Evolutionary conservation across 75 land plant species (phyloP).

Genomic region (Cupressus sempervirens): DNA sequence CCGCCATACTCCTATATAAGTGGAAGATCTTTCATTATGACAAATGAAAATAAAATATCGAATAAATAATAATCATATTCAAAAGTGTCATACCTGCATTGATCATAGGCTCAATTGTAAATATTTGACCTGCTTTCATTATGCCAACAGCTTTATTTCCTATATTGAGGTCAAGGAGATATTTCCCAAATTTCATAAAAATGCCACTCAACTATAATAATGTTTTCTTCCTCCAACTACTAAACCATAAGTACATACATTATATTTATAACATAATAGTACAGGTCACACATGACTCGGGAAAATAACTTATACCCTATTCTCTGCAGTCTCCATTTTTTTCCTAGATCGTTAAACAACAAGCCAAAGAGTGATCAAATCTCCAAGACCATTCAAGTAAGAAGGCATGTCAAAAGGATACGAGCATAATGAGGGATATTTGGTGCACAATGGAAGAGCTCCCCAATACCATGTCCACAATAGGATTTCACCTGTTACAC

Average conservation of each 20-base stretch:
- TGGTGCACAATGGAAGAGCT: slow-evolving; percentile 98
- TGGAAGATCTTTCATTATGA: background rate
- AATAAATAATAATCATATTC: background rate
- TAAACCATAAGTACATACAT: background rate
- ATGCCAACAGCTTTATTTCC: slow-evolving; percentile 98
- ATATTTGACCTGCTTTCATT: slow-evolving; percentile 98
- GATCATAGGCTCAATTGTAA: slow-evolving; percentile 99
- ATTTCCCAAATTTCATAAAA: background rate
- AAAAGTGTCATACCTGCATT: slow-evolving; percentile 53
- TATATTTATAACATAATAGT: background rate
- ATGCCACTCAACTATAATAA: background rate
- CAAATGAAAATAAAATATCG: background rate
- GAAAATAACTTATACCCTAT: background rate
- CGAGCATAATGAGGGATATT: slow-evolving; percentile 96
- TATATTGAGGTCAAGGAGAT: slow-evolving; percentile 31
- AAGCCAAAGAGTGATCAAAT: slow-evolving; percentile 5
- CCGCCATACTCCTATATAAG: slow-evolving; percentile 75
- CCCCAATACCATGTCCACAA: slow-evolving; percentile 98
- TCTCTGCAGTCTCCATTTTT: background rate
- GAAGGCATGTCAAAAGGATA: slow-evolving; percentile 37
- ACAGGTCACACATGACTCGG: background rate
- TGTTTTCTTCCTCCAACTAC: background rate
- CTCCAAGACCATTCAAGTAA: background rate
- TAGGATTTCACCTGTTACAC: slow-evolving; percentile 82
- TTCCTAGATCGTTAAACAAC: background rate